phyloP scores from a whole-genome alignment of 495 filamentous ascomycete genomes.

The Neurospora sp. region DNA sequence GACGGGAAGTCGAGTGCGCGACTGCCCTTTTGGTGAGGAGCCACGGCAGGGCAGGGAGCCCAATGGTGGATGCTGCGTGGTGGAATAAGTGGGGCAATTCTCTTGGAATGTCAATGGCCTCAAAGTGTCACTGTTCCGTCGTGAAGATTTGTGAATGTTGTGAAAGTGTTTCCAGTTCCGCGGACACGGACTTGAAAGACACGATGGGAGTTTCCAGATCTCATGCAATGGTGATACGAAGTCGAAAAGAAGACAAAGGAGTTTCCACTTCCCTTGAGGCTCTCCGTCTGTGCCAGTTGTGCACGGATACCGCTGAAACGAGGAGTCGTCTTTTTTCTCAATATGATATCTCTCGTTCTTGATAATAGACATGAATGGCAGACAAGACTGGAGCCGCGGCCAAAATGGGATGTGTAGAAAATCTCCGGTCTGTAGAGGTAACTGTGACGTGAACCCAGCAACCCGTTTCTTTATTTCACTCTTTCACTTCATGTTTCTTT shows the following conservation, averaged over 20 bases:
- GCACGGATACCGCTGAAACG: neutral
- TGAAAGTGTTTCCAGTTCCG: neutral
- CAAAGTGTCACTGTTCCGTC: neutral
- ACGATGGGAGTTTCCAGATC: neutral
- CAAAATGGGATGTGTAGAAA: neutral
- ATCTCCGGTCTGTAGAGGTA: neutral
- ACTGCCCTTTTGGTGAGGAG: neutral
- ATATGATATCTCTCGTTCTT: neutral
- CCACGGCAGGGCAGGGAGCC: neutral
- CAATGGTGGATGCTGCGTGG: neutral
- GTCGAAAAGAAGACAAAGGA: neutral
- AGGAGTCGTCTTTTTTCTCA: neutral
- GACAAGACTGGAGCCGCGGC: neutral
- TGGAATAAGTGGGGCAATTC: neutral
- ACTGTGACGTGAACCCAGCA: neutral
- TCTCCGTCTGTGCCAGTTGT: neutral
- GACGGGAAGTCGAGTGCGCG: neutral
- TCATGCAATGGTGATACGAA: neutral
- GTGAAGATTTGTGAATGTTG: neutral
- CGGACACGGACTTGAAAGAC: neutral
- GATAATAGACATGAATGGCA: neutral
- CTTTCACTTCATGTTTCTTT: neutral
- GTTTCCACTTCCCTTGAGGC: neutral
- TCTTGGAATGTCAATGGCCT: neutral
- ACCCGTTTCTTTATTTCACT: neutral